A percentile compares a stretch with the other conserved stretches of the same genome.
These are phyloP conservation scores for Pestalotiopsis sp. DNA, from an alignment of 2,329 filamentous ascomycete species.

Conservation along the genomic window DNA sequence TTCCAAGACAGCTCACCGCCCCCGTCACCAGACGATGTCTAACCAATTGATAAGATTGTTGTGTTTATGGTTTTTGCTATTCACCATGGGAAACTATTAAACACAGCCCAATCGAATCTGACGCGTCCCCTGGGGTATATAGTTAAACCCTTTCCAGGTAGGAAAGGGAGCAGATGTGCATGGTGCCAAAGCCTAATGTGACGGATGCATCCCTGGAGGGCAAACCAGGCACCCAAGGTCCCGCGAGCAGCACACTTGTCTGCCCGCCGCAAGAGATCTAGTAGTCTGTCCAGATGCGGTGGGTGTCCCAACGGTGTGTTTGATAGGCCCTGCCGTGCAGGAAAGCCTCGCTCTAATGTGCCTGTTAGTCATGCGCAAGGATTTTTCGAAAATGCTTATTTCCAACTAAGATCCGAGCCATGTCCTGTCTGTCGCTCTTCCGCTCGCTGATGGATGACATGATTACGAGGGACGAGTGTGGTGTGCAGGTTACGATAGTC, in stretches of 20 bases:
- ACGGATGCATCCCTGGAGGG: not conserved
- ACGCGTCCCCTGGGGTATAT: not conserved
- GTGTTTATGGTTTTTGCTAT: not conserved
- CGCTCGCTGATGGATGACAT: not conserved
- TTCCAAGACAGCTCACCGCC: not conserved
- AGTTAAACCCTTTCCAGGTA: not conserved
- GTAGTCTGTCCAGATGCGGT: not conserved
- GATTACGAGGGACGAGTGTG: too few relatives aligned
- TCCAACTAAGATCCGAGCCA: not conserved
- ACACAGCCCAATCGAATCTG: not conserved
- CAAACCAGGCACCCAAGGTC: not conserved
- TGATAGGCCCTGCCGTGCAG: not conserved
- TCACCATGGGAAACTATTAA: too few relatives aligned
- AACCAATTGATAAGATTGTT: not conserved
- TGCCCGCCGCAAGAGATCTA: not conserved
- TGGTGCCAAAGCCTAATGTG: not conserved
- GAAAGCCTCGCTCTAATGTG: not conserved
- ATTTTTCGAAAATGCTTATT: not conserved
- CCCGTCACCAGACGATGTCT: not conserved
- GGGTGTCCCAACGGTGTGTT: not conserved
- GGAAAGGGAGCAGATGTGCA: not conserved
- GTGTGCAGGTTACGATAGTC: too few relatives aligned
- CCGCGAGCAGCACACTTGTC: too few relatives aligned
- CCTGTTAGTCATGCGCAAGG: constrained; percentile 1
- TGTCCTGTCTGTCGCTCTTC: not conserved